A percentile compares a stretch with the other conserved stretches of the same genome.
These are phyloP conservation scores for Dentiscutata heterogama DNA, from an alignment of 371 early-diverging fungal species.

Conservation along the genomic window DNA sequence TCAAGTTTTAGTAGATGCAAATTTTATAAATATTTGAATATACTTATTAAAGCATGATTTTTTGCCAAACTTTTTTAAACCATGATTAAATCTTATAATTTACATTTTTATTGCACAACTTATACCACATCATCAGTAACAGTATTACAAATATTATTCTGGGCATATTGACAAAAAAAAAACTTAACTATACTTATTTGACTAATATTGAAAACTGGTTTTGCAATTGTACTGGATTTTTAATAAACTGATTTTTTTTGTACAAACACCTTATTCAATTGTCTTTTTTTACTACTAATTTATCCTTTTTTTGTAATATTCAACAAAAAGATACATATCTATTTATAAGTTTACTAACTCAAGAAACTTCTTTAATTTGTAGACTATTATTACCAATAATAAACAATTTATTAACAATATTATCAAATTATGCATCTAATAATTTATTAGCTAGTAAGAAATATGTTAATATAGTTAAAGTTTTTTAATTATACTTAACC, in stretches of 20 bases:
- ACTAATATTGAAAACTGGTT: neutral
- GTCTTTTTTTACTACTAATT: neutral
- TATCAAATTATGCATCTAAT: neutral
- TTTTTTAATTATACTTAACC: too few relatives aligned
- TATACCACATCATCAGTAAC: neutral
- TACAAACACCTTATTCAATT: conserved; percentile 2
- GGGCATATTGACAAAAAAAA: neutral
- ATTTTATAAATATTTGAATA: too few relatives aligned
- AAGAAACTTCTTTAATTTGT: too few relatives aligned
- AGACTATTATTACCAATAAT: neutral
- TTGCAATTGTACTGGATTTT: neutral
- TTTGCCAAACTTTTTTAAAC: neutral
- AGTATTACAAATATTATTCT: neutral
- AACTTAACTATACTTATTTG: neutral
- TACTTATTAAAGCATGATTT: conserved; percentile 17
- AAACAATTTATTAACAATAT: neutral
- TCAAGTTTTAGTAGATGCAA: too few relatives aligned
- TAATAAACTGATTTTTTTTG: neutral
- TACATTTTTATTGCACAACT: neutral
- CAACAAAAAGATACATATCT: neutral
- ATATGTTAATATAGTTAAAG: too few relatives aligned
- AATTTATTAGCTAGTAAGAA: neutral
- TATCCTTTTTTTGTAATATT: neutral
- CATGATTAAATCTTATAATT: neutral
- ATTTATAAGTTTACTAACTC: neutral